Conservation (phyloP, 2,329 filamentous ascomycete genomes). For the Lanzia echinophila region DNA sequence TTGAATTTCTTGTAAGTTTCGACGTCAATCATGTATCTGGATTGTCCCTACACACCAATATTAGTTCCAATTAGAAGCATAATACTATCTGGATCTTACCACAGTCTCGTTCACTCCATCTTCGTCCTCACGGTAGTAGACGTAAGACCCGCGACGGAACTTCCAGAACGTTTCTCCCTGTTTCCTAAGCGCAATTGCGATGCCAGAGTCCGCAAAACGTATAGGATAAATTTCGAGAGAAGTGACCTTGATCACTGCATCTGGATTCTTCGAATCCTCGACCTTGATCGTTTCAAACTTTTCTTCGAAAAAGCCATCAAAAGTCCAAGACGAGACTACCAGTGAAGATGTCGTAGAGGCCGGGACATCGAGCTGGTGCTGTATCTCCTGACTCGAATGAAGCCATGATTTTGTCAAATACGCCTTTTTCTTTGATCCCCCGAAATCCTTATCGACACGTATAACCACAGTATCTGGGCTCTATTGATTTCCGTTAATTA, state of each 20-base stretch:
- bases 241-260: conserved; percentile 3
- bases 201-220: conserved; percentile 2
- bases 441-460: background rate
- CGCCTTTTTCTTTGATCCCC: background rate
- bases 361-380: background rate
- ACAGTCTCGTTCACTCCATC: background rate
- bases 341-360: background rate
- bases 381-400: background rate
- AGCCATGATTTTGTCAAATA: conserved; percentile 8
- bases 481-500: background rate
- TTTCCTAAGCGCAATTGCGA: conserved; percentile 6
- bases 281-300: background rate
- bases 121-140: conserved; percentile 7
- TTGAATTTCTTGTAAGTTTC: conserved; percentile 6
- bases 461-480: conserved; percentile 8
- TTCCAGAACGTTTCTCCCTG: conserved; percentile 12
- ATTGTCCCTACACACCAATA: background rate
- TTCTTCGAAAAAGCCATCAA: conserved; percentile 7
- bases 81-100: background rate
- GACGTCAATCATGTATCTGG: conserved; percentile 8
- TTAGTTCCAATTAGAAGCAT: background rate
- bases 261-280: conserved; percentile 3
- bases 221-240: conserved; percentile 5
- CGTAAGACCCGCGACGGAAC: conserved; percentile 1
- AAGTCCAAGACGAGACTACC: conserved; percentile 7